These are phyloP conservation scores for Chloris gayana DNA, from an alignment of 176 grass and related monocot genomes.

Conservation along the genomic window DNA sequence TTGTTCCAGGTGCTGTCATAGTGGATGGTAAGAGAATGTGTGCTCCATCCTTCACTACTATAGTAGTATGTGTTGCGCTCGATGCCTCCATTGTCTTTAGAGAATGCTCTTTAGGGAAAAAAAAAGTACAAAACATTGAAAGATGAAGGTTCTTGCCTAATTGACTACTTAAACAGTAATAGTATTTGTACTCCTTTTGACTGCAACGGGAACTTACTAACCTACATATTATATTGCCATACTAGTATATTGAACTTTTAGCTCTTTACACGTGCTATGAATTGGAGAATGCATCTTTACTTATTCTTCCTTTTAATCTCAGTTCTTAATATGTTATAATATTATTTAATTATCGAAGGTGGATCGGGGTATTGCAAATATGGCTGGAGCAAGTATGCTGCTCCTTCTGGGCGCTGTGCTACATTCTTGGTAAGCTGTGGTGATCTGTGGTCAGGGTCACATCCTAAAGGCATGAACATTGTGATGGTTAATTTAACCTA, in stretches of 20 bases:
- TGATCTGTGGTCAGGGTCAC: neutral
- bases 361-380: conserved; percentile 98
- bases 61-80: no score
- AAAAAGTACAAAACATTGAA: neutral
- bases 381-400: conserved; percentile 95
- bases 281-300: neutral
- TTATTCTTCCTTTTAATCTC: neutral
- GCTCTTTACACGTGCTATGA: neutral
- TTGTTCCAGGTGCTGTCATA: conserved; percentile 77
- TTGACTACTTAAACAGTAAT: neutral
- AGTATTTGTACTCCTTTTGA: neutral
- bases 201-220: neutral
- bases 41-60: no score
- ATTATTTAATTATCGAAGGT: conserved; percentile 57
- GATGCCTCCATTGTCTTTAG: neutral
- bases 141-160: neutral
- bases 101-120: neutral
- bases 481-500: neutral
- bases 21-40: conserved; percentile 64
- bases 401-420: conserved; percentile 87
- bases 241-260: neutral
- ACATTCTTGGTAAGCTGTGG: conserved; percentile 78
- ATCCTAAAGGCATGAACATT: neutral
- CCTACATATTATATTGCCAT: neutral
- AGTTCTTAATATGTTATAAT: conserved; percentile 12